These are phyloP conservation scores for Barnettozyma vustinii DNA, from an alignment of 805 yeast genomes.

Conservation along the genomic window DNA sequence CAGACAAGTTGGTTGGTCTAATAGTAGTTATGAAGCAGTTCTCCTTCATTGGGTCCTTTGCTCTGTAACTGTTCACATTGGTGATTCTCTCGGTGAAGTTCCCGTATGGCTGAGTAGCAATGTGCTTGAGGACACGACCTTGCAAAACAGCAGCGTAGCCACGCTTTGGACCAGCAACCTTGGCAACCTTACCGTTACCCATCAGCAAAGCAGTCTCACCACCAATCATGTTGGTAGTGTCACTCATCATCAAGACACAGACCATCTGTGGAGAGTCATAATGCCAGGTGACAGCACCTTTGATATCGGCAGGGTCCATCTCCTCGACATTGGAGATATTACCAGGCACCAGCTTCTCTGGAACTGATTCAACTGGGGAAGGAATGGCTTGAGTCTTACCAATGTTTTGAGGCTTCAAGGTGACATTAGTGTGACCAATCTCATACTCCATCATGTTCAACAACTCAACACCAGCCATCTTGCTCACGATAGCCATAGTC, in stretches of 20 bases:
- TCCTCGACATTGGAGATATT: conserved; percentile 5
- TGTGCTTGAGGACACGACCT: conserved; percentile 40
- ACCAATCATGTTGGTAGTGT: conserved; percentile 53
- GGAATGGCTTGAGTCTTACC: conserved; percentile 5
- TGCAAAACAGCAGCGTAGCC: conserved; percentile 45
- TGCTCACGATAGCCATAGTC: conserved; percentile 45
- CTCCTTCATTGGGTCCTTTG: conserved; percentile 32
- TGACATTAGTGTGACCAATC: conserved; percentile 47
- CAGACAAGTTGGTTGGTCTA: conserved; percentile 34
- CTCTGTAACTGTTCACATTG: conserved; percentile 37
- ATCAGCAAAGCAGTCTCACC: conserved; percentile 52
- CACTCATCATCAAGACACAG: conserved; percentile 58
- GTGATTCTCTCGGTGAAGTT: conserved; percentile 36
- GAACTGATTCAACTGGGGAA: background rate
- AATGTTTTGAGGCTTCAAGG: conserved; percentile 30
- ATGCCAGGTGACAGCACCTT: conserved; percentile 61
- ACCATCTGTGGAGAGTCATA: conserved; percentile 59
- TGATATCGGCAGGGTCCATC: conserved; percentile 26
- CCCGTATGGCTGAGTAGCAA: conserved; percentile 42
- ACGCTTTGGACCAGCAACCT: conserved; percentile 35
- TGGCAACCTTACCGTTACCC: conserved; percentile 20
- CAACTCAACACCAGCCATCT: conserved; percentile 42
- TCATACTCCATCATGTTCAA: conserved; percentile 39
- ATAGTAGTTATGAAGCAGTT: conserved; percentile 40
- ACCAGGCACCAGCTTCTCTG: background rate